Evolutionary conservation across 2,329 filamentous ascomycete species (phyloP).

Genomic region (Dryadomyces quercivorus): DNA sequence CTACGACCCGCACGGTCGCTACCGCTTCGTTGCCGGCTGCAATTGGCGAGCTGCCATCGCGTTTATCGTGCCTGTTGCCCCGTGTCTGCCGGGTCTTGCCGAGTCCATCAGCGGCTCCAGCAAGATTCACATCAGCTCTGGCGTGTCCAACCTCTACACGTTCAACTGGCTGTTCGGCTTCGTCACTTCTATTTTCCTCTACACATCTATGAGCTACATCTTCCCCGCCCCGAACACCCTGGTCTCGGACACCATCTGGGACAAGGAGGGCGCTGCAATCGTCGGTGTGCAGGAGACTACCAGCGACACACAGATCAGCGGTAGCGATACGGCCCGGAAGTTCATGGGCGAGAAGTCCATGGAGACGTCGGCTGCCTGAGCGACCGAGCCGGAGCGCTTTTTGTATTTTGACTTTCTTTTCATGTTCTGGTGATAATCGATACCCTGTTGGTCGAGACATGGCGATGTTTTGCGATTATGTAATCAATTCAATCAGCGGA

Average conservation of each 20-base stretch:
- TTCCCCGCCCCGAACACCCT: constrained; percentile 38
- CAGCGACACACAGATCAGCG: constrained; percentile 6
- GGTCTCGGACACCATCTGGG: constrained; percentile 27
- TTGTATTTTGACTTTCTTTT: too few relatives aligned
- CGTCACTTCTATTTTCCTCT: constrained; percentile 39
- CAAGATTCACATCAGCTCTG: constrained; percentile 19
- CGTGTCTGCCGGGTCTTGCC: constrained; percentile 20
- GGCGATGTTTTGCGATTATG: too few relatives aligned
- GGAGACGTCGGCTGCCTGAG: too few relatives aligned
- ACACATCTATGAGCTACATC: constrained; percentile 33
- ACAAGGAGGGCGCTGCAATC: constrained; percentile 14
- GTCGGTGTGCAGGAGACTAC: constrained; percentile 12
- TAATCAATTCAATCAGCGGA: too few relatives aligned
- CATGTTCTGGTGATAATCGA: too few relatives aligned
- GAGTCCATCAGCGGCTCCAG: constrained; percentile 10
- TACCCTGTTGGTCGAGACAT: too few relatives aligned
- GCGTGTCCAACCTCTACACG: constrained; percentile 42
- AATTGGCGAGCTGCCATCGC: constrained; percentile 16
- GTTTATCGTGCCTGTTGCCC: constrained; percentile 16
- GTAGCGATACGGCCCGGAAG: neutral
- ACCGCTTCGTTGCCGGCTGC: constrained; percentile 19
- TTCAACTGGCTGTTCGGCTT: constrained; percentile 59
- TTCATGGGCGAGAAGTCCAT: neutral
- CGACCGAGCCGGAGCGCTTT: too few relatives aligned
- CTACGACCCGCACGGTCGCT: constrained; percentile 28